Evolutionary conservation across 1,139 yeast species (phyloP).

Genomic region (Arxiozyma slooffiae): DNA sequence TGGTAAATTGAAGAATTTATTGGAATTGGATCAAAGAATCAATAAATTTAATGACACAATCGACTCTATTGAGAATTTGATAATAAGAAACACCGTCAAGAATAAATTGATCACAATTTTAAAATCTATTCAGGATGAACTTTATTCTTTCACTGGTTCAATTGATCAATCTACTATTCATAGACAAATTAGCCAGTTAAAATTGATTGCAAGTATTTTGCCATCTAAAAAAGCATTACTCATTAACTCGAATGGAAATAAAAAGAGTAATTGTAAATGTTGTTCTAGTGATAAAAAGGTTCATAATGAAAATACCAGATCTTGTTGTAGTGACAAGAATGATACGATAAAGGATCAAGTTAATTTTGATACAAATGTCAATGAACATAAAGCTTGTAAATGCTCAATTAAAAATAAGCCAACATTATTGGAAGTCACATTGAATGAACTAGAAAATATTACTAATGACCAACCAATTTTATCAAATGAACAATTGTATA

Average conservation of each 20-base stretch:
- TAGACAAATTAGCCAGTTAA: conserved; percentile 28
- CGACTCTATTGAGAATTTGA: conserved; percentile 17
- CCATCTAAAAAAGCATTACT: conserved; percentile 14
- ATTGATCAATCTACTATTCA: conserved; percentile 27
- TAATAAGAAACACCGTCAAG: conserved; percentile 24
- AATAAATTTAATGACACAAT: conserved; percentile 30
- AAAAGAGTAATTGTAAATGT: conserved; percentile 2
- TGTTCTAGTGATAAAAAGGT: conserved; percentile 21
- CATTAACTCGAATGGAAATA: too few relatives aligned
- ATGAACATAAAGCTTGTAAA: conserved; percentile 4
- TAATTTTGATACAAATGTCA: not conserved
- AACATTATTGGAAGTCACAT: conserved; percentile 20
- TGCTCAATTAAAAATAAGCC: conserved; percentile 16
- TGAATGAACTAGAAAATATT: conserved; percentile 20
- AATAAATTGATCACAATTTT: conserved; percentile 22
- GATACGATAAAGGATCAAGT: not conserved
- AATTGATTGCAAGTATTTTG: conserved; percentile 22
- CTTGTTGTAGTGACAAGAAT: conserved; percentile 9
- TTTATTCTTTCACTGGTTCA: conserved; percentile 14
- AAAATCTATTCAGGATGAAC: conserved; percentile 18
- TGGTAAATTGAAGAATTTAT: conserved; percentile 65
- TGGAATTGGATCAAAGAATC: conserved; percentile 49
- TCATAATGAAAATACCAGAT: too few relatives aligned
- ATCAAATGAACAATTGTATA: conserved; percentile 55
- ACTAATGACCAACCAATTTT: conserved; percentile 17